Evolutionary conservation across 768 basidiomycete species (phyloP).

Genomic region (Xerocomus potaroensis): DNA sequence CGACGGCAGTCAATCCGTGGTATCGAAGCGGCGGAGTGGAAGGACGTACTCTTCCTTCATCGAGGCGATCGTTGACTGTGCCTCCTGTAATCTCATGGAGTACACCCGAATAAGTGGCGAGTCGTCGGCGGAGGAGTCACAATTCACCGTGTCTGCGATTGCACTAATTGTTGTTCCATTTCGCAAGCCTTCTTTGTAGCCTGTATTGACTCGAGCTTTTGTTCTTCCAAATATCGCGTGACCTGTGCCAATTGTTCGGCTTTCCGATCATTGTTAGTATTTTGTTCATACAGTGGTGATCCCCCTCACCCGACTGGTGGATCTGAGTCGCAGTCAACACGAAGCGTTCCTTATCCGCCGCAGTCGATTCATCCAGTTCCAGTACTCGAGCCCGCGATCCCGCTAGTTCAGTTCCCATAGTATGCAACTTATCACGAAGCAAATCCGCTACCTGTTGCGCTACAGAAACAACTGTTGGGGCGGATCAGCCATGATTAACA

Average conservation of each 20-base stretch:
- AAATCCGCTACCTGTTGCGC: conserved; percentile 48
- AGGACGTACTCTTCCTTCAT: conserved; percentile 30
- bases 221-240: conserved; percentile 23
- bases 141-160: conserved; percentile 22
- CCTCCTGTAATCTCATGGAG: conserved; percentile 24
- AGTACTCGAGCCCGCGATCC: conserved; percentile 37
- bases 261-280: conserved; percentile 13
- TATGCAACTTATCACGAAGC: conserved; percentile 43
- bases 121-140: background rate
- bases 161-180: conserved; percentile 25
- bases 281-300: background rate
- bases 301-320: conserved; percentile 23
- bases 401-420: conserved; percentile 39
- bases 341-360: conserved; percentile 20
- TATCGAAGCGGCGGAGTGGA: conserved; percentile 18
- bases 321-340: conserved; percentile 21
- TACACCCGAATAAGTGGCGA: conserved; percentile 9
- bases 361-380: conserved; percentile 33
- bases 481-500: background rate
- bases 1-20: conserved; percentile 9
- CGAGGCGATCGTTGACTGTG: conserved; percentile 21
- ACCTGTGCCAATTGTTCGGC: conserved; percentile 24
- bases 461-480: conserved; percentile 18
- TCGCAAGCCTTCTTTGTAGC: conserved; percentile 18
- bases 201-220: conserved; percentile 27